These are phyloP conservation scores for Amphirosellinia nigrospora DNA, from an alignment of 495 filamentous ascomycete genomes.

Conservation along the genomic window DNA sequence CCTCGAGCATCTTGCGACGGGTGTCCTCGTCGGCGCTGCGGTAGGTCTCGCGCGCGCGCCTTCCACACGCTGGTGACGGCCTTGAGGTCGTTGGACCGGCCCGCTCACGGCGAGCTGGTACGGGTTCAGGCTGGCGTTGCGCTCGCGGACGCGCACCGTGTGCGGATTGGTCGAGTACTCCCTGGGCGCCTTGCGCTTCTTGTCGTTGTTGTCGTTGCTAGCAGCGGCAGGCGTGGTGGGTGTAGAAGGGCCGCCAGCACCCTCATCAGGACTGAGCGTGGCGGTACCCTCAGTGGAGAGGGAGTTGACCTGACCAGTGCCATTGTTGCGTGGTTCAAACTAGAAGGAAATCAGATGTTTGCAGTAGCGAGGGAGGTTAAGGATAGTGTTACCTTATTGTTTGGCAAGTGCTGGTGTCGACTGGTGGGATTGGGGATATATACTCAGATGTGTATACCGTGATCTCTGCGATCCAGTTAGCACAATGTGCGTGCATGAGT, in stretches of 20 bases:
- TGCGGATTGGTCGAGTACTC: slow-evolving; percentile 17
- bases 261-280: not conserved
- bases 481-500: not conserved
- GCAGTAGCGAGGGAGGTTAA: not conserved
- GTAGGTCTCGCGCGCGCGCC: not conserved
- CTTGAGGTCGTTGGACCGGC: slow-evolving; percentile 13
- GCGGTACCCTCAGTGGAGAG: not conserved
- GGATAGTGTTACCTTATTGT: not conserved
- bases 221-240: not conserved
- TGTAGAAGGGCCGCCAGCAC: not conserved
- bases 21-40: no score
- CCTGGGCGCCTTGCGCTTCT: slow-evolving; percentile 4
- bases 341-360: not conserved
- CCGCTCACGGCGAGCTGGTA: slow-evolving; percentile 8
- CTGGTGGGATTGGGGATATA: no score
- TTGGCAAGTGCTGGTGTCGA: not conserved
- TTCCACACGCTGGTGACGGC: slow-evolving; percentile 13
- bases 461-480: not conserved
- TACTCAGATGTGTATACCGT: no score
- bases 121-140: not conserved
- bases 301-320: no score
- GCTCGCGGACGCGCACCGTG: slow-evolving; percentile 13
- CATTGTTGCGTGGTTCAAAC: not conserved
- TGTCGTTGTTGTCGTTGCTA: no score
- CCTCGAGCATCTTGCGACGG: not conserved